Conservation (phyloP, 2,329 filamentous ascomycete genomes). For the Phialophora tarda region DNA sequence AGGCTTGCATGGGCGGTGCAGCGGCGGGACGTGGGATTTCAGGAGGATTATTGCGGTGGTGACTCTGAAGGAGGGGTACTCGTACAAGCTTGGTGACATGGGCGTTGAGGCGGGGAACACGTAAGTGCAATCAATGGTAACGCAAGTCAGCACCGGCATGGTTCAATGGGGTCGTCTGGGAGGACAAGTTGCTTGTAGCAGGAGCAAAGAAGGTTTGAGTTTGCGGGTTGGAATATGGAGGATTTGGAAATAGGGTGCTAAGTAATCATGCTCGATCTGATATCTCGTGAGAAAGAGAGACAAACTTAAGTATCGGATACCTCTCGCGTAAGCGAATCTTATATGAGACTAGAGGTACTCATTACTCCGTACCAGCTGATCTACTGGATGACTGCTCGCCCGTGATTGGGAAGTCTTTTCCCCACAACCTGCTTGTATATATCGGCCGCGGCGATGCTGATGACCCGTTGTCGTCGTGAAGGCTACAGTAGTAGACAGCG, state of each 20-base stretch:
- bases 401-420: background rate
- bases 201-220: background rate
- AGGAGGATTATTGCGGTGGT: conserved; percentile 4
- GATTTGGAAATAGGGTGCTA: conserved; percentile 7
- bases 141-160: background rate
- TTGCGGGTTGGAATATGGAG: background rate
- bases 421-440: conserved; percentile 5
- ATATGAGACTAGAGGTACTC: conserved; percentile 13
- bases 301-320: conserved; percentile 13
- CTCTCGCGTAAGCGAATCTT: conserved; percentile 16
- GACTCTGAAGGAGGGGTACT: conserved; percentile 11
- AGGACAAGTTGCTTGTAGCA: background rate
- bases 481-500: background rate
- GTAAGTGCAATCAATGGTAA: background rate
- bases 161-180: background rate
- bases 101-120: background rate
- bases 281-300: conserved; percentile 9
- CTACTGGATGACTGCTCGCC: background rate
- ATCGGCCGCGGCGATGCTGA: background rate
- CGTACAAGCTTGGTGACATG: background rate
- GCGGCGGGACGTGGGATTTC: conserved; percentile 16
- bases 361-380: background rate
- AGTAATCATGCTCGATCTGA: conserved; percentile 17
- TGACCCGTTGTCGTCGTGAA: background rate
- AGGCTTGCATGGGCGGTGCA: conserved; percentile 9